phyloP scores from a whole-genome alignment of 169 alveolate genomes.

The Plasmodium coatneyi region DNA sequence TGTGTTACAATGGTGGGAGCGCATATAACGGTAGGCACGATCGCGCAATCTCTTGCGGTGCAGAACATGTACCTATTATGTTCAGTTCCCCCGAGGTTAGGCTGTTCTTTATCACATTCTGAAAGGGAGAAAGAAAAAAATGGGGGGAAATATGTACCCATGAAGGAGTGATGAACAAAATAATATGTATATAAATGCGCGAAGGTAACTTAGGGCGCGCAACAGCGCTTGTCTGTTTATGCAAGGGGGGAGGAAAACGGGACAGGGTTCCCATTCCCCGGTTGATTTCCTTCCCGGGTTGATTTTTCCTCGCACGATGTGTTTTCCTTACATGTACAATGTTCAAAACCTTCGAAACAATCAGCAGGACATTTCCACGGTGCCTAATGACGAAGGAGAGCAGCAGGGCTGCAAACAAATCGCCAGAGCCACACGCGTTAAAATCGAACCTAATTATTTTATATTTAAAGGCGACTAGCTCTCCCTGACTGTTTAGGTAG shows the following conservation, averaged over 20 bases:
- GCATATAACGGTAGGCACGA: background rate
- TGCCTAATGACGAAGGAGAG: constrained; percentile 37
- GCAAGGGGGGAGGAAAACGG: background rate
- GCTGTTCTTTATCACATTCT: constrained; percentile 54
- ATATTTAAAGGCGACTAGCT: constrained; percentile 34
- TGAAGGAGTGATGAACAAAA: background rate
- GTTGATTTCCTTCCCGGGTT: background rate
- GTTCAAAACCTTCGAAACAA: constrained; percentile 54
- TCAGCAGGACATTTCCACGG: constrained; percentile 41
- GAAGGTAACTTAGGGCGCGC: background rate
- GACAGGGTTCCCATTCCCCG: background rate
- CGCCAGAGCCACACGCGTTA: constrained; percentile 40
- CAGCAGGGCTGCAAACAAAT: constrained; percentile 42
- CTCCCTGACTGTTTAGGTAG: constrained; percentile 9
- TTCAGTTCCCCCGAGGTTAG: constrained; percentile 19
- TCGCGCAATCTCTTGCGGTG: background rate
- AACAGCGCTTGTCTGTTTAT: background rate
- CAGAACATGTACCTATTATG: constrained; percentile 59
- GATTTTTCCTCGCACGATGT: background rate
- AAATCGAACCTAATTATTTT: constrained; percentile 21
- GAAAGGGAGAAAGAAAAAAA: constrained; percentile 8
- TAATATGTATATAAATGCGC: background rate
- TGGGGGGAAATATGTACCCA: background rate
- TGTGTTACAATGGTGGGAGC: background rate
- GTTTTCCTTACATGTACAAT: constrained; percentile 32